phyloP scores from a whole-genome alignment of 108 stramenopile genomes.

The Fistulifera solaris region DNA sequence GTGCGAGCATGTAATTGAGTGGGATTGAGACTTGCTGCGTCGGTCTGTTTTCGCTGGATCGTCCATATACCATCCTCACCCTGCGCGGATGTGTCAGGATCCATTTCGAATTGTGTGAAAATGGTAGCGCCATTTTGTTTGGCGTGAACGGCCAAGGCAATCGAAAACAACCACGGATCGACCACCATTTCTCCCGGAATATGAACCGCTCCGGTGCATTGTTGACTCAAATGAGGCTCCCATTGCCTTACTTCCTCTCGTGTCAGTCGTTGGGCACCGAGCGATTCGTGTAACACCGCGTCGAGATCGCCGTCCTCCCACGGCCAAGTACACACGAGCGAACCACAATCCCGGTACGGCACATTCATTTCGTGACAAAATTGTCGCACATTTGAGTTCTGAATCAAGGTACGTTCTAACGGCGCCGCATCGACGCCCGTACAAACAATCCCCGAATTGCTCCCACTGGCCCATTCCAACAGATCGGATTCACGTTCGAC shows the following conservation, averaged over 20 bases:
- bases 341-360: constrained; percentile 51
- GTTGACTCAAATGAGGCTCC: constrained; percentile 41
- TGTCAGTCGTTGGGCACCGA: constrained; percentile 31
- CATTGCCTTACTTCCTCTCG: constrained; percentile 21
- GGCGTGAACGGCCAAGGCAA: constrained; percentile 59
- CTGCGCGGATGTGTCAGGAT: constrained; percentile 17
- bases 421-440: constrained; percentile 73
- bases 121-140: constrained; percentile 48
- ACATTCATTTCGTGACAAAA: constrained; percentile 46
- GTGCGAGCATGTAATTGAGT: constrained; percentile 17
- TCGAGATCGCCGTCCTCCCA: constrained; percentile 32
- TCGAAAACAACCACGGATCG: constrained; percentile 75
- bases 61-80: constrained; percentile 32
- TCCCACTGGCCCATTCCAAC: constrained; percentile 40
- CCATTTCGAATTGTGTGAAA: constrained; percentile 22
- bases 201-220: constrained; percentile 50
- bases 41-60: constrained; percentile 8
- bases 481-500: constrained; percentile 53
- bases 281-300: constrained; percentile 48
- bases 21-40: background rate
- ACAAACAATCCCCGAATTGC: constrained; percentile 68
- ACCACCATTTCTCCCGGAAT: constrained; percentile 76
- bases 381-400: constrained; percentile 46
- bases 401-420: constrained; percentile 63
- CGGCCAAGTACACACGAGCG: constrained; percentile 62